phyloP scores from a whole-genome alignment of 129 eudicot genomes.

The Lactuca sativa region DNA sequence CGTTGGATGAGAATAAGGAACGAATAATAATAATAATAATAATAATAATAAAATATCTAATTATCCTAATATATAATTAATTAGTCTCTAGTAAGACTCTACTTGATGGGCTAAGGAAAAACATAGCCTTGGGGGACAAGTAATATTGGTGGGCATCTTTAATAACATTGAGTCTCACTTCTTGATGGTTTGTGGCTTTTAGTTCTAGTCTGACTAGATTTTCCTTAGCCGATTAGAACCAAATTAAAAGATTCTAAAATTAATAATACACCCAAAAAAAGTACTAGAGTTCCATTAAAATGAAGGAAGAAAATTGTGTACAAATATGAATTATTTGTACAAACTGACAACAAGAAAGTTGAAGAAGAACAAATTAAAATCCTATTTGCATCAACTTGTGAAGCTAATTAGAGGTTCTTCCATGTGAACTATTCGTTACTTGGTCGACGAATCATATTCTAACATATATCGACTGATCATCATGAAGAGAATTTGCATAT shows the following conservation, averaged over 20 bases:
- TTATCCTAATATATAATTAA: too few relatives aligned
- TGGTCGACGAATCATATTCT: slow-evolving; percentile 38
- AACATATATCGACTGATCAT: slow-evolving; percentile 18
- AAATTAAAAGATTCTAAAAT: neutral
- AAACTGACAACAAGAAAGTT: slow-evolving; percentile 22
- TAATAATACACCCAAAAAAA: slow-evolving; percentile 12
- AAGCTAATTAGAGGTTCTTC: slow-evolving; percentile 29
- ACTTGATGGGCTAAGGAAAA: too few relatives aligned
- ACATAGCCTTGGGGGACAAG: too few relatives aligned
- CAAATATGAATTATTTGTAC: slow-evolving; percentile 47
- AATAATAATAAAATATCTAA: too few relatives aligned
- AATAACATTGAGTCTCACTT: neutral
- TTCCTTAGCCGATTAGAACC: neutral
- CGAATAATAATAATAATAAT: too few relatives aligned
- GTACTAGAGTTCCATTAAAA: slow-evolving; percentile 26
- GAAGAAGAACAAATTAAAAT: slow-evolving; percentile 38
- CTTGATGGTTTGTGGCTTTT: slow-evolving; percentile 3
- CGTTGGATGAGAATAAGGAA: too few relatives aligned
- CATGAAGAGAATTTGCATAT: slow-evolving; percentile 38
- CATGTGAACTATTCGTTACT: slow-evolving; percentile 34
- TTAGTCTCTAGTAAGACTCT: too few relatives aligned
- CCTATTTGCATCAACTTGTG: slow-evolving; percentile 43
- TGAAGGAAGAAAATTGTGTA: slow-evolving; percentile 34
- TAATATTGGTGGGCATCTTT: neutral
- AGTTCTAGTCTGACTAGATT: neutral